These are phyloP conservation scores for Trichoderma brevicompactum DNA, from an alignment of 2,329 filamentous ascomycete genomes.

Conservation along the genomic window DNA sequence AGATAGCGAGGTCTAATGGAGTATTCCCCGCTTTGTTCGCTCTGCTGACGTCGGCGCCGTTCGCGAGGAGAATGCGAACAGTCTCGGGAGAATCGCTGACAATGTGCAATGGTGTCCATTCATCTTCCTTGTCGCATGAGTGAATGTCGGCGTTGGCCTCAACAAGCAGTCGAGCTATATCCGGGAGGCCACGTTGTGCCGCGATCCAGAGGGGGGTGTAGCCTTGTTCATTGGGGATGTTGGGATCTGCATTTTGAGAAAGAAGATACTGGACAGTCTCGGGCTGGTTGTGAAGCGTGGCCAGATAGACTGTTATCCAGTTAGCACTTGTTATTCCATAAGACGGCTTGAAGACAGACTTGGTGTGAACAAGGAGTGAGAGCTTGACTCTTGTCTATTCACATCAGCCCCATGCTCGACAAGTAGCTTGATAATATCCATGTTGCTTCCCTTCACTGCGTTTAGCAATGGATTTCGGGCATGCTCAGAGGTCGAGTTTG, in stretches of 20 bases:
- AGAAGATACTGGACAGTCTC: constrained; percentile 5
- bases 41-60: constrained; percentile 5
- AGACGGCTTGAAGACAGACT: neutral
- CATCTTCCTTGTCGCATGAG: neutral
- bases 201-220: neutral
- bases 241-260: neutral
- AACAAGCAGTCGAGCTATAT: constrained; percentile 1
- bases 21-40: neutral
- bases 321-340: neutral
- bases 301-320: neutral
- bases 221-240: neutral
- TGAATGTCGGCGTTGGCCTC: constrained; percentile 8
- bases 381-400: neutral
- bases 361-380: neutral
- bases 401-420: constrained; percentile 3
- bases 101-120: neutral
- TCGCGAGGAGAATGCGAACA: neutral
- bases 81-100: neutral
- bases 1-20: neutral
- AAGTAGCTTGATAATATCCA: constrained; percentile 1
- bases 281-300: neutral
- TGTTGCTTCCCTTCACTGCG: neutral
- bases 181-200: neutral
- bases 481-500: neutral
- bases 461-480: neutral